phyloP scores from a whole-genome alignment of 495 filamentous ascomycete species.

The Xylaria sp. region DNA sequence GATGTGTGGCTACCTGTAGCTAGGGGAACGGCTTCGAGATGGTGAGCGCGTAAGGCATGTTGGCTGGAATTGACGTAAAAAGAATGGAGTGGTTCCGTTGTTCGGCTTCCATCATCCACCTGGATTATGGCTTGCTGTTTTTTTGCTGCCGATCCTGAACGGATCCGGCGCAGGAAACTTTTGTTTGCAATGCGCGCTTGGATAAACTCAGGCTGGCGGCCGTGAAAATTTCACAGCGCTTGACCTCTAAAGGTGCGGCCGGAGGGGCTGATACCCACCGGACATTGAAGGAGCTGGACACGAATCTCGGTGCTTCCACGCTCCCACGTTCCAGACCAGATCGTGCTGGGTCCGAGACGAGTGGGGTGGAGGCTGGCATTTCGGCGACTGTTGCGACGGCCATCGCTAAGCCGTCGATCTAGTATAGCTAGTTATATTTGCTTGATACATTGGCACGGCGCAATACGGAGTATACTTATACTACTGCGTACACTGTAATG shows the following conservation, averaged over 20 bases:
- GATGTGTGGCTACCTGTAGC: neutral
- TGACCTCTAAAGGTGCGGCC: conserved; percentile 8
- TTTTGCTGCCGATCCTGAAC: conserved; percentile 12
- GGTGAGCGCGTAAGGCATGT: conserved; percentile 5
- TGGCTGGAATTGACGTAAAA: conserved; percentile 18
- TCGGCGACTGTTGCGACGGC: neutral
- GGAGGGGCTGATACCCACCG: conserved; percentile 9
- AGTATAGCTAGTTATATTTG: neutral
- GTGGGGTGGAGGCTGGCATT: neutral
- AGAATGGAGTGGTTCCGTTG: conserved; percentile 13
- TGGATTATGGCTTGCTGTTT: conserved; percentile 11
- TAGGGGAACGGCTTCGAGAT: neutral
- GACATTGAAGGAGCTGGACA: conserved; percentile 3
- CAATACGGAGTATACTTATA: too few species aligned
- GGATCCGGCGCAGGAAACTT: neutral
- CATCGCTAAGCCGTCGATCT: neutral
- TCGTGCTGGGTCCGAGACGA: neutral
- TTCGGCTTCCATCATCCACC: conserved; percentile 6
- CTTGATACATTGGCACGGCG: neutral
- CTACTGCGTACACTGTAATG: too few species aligned
- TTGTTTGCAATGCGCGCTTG: conserved; percentile 6
- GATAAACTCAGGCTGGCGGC: neutral
- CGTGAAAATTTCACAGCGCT: conserved; percentile 5
- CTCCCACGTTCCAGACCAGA: too few species aligned
- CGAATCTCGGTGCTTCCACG: conserved; percentile 1